Evolutionary conservation across 192 early-diverging fungal genomes (phyloP).

Genomic region (Podila epigama): DNA sequence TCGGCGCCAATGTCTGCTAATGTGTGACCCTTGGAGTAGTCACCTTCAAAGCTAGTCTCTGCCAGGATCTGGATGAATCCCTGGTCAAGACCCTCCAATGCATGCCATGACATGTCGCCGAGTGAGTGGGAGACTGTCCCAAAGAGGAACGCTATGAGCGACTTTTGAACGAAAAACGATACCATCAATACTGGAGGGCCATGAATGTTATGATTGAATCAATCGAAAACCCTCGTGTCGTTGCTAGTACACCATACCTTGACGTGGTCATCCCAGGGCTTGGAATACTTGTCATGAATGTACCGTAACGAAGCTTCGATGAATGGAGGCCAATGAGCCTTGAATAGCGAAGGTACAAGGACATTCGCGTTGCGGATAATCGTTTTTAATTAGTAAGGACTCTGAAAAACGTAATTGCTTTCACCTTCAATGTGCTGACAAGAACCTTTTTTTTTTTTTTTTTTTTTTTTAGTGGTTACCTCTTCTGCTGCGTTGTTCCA

Average conservation of each 20-base stretch:
- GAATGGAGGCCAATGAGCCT: slow-evolving; percentile 80
- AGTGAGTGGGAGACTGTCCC: slow-evolving; percentile 72
- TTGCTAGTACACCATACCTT: too few species aligned
- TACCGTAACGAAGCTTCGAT: slow-evolving; percentile 60
- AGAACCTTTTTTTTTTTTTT: too few species aligned
- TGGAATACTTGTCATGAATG: slow-evolving; percentile 63
- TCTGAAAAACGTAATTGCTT: background rate
- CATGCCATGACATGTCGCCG: slow-evolving; percentile 77
- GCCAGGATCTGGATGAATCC: slow-evolving; percentile 69
- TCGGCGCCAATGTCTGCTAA: slow-evolving; percentile 73
- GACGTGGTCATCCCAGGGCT: slow-evolving; percentile 55
- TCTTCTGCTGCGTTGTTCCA: slow-evolving; percentile 46
- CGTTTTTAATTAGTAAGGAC: too few species aligned
- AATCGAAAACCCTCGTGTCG: too few species aligned
- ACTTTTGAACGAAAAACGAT: slow-evolving; percentile 26
- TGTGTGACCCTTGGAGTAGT: slow-evolving; percentile 57
- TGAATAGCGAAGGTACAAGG: background rate
- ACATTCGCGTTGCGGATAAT: too few species aligned
- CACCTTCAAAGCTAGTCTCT: slow-evolving; percentile 55
- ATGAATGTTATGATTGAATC: too few species aligned
- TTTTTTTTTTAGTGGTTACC: background rate
- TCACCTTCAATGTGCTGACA: too few species aligned
- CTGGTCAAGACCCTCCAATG: slow-evolving; percentile 55
- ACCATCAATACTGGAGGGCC: too few species aligned
- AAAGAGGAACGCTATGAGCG: slow-evolving; percentile 69